Base-by-base conservation (phyloP, 2,329 filamentous ascomycete genomes). In the Rosellinia necatrix region DNA sequence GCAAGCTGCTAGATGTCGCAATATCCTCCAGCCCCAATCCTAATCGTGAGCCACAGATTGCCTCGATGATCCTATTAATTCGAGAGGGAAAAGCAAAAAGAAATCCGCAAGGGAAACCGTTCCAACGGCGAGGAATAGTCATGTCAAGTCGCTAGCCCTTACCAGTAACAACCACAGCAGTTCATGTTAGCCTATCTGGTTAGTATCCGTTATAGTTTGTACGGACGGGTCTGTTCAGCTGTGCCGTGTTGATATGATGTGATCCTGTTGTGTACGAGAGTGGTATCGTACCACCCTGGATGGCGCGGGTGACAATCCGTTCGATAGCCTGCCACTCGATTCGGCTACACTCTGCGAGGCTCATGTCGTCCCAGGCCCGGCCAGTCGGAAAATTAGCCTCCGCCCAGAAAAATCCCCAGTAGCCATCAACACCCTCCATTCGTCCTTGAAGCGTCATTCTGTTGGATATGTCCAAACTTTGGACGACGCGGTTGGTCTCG, bases 401-500 rank as follows among this genome's bases (percentile, higher is more conserved):
- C 25, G 74, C 70, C 73, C 77, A 81, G 63, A 81, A 77, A 66
- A 76, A 81, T 12, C 82, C 80, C 71, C 81, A 82, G 69, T 82
- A 77, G 43, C 70, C 68, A 56, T 77, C 73, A 0, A 75, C 78
- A 19, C 69, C 21, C 17, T 51, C 9, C 49, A 52, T 44, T 22
- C 29, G 41, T 2, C 25, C 15, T 25, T 75, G 66, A 5, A 81
- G 67, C 1, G 67, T 56, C 10, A 71, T 71, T 46, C 76, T 77
- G 56, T 80, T 74, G 5, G 69, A 68, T 19, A 82, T 71, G 0
- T 75, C 67, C 9, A 78, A 71, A 8, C 64, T 49, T 29, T 75
- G 63, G 9, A 79, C 67, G 21, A 74, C 72, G 2, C 75, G 71
- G 10, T 67, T 72, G 0, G 81, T 81, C 64, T 82, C 78, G 61